phyloP scores from a whole-genome alignment of 352 stramenopile species.

The Pilasporangium apinafurcum region DNA sequence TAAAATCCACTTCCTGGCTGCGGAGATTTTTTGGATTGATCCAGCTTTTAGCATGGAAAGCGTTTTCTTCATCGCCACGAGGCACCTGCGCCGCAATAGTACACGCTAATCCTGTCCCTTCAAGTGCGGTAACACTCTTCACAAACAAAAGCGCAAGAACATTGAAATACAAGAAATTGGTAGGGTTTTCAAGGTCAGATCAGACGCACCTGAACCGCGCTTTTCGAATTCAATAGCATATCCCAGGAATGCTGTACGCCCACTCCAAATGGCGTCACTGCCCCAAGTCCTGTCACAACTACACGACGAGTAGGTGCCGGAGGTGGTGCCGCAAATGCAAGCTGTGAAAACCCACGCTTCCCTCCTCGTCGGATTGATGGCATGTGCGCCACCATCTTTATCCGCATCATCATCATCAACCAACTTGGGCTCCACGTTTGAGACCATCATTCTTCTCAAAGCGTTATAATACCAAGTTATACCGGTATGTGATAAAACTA shows the following conservation, averaged over 20 bases:
- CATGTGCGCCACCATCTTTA: too few species aligned
- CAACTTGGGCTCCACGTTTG: too few species aligned
- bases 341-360: slow-evolving; percentile 39
- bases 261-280: slow-evolving; percentile 88
- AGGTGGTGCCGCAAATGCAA: slow-evolving; percentile 59
- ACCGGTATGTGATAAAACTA: too few species aligned
- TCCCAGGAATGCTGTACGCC: slow-evolving; percentile 81
- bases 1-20: slow-evolving; percentile 81
- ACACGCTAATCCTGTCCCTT: slow-evolving; percentile 51
- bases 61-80: slow-evolving; percentile 34
- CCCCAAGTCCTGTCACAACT: slow-evolving; percentile 89
- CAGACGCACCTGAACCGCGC: slow-evolving; percentile 51
- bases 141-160: neutral
- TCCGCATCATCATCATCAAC: too few species aligned
- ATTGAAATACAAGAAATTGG: slow-evolving; percentile 2
- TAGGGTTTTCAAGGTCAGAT: neutral
- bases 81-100: slow-evolving; percentile 72
- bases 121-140: slow-evolving; percentile 47
- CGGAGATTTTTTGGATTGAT: slow-evolving; percentile 62
- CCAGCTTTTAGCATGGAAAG: slow-evolving; percentile 63
- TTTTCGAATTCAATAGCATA: slow-evolving; percentile 69
- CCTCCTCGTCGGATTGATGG: neutral
- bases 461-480: too few species aligned
- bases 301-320: slow-evolving; percentile 67
- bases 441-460: too few species aligned